phyloP scores from a whole-genome alignment of 768 basidiomycete genomes.

The Auriscalpium microsporum region DNA sequence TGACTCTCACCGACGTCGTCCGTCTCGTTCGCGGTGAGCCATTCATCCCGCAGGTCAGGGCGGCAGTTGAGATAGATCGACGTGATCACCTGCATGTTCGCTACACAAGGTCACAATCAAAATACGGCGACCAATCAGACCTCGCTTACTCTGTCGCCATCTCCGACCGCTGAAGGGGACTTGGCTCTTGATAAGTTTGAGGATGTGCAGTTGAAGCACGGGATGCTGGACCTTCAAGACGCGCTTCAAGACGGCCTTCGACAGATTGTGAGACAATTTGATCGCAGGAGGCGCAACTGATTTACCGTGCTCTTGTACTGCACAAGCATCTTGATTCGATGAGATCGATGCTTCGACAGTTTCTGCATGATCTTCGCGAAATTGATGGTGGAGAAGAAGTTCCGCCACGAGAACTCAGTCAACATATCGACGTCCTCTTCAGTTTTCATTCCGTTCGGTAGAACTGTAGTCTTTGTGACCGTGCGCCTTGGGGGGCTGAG shows the following conservation, averaged over 20 bases:
- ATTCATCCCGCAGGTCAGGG: conserved; percentile 94
- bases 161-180: conserved; percentile 96
- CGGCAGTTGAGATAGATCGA: conserved; percentile 96
- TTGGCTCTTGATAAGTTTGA: conserved; percentile 98
- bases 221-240: conserved; percentile 92
- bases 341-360: conserved; percentile 87
- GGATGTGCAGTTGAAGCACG: conserved; percentile 84
- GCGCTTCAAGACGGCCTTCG: conserved; percentile 88
- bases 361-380: conserved; percentile 98
- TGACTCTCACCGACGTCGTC: conserved; percentile 90
- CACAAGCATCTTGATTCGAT: conserved; percentile 91
- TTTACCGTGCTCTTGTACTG: conserved; percentile 97
- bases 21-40: conserved; percentile 89
- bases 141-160: conserved; percentile 81
- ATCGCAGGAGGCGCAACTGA: conserved; percentile 1
- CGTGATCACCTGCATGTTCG: conserved; percentile 99
- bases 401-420: conserved; percentile 93
- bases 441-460: conserved; percentile 67
- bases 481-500: conserved; percentile 52
- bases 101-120: conserved; percentile 31
- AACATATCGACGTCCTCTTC: conserved; percentile 90
- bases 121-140: neutral
- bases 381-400: conserved; percentile 96
- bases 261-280: neutral
- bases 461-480: conserved; percentile 42